Evolutionary conservation across 2,329 filamentous ascomycete genomes (phyloP), one percentile per base, ranked within the genome.

Genomic region (Fusarium mangiferae): DNA sequence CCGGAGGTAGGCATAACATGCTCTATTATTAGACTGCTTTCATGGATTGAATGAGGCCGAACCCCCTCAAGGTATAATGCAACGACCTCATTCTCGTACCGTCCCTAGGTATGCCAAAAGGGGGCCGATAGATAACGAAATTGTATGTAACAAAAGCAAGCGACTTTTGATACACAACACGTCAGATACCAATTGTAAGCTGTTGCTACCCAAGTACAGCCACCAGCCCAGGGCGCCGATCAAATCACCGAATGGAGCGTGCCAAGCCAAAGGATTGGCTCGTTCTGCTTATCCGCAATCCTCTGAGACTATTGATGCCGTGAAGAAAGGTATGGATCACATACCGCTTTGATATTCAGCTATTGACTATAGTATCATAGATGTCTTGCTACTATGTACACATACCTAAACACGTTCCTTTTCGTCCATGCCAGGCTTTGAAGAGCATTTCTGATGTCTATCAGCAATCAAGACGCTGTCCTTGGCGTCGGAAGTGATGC

Each of bases 401-500:
- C n/a, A 35, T 51, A 24, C 30, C 30, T 35, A 33, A 33, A 18
- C 12, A 24, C 8, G n/a, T 35, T 35, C 12, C 30, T 35, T 51
- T 38, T 33, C 20, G 13, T 35, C 39, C 33, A 36, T 49, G 10
- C 55, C 55, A 49, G 48, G 44, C 30, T 30, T 36, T 39, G 18
- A 44, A 44, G 20, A 41, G 46, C 52, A 36, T 30, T 26, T 66
- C 28, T 57, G 18, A 56, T 72, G 26, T 20, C 14, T 22, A 30
- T 72, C 46, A 24, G n/a, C 46, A 56, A 44, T 52, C 4, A 39
- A 62, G 54, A 72, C 41, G 46, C 49, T 52, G 33, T 22, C 52
- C 63, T 69, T 62, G 52, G 68, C 63, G 62, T 60, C 33, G 58
- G 58, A 68, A 74, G 67, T 54, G 28, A 45, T 49, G 39, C 28